These are phyloP conservation scores for Colletotrichum graminicola DNA, from an alignment of 2,329 filamentous ascomycete species.

Conservation along the genomic window DNA sequence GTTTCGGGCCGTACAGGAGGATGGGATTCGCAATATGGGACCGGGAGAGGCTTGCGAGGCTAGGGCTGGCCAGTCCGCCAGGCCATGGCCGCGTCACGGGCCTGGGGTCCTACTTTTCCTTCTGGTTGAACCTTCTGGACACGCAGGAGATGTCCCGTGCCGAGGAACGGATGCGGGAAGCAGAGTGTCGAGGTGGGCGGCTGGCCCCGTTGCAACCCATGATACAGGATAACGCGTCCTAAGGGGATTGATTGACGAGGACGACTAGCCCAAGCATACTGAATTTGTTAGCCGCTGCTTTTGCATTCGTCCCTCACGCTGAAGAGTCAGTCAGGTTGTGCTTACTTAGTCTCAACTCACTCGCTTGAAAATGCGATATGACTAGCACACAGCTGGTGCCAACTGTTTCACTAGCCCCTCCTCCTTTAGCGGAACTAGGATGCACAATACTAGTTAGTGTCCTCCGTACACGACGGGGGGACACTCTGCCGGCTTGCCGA, in stretches of 20 bases:
- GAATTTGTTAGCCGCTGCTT: not conserved
- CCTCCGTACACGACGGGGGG: not conserved
- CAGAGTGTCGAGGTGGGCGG: slow-evolving; percentile 22
- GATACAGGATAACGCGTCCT: slow-evolving; percentile 37
- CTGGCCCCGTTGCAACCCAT: slow-evolving; percentile 31
- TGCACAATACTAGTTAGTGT: not conserved
- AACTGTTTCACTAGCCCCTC: not conserved
- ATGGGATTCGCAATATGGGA: slow-evolving; percentile 38
- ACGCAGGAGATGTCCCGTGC: slow-evolving; percentile 10
- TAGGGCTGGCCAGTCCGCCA: slow-evolving; percentile 27
- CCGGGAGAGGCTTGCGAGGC: slow-evolving; percentile 17
- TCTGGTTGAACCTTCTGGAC: slow-evolving; percentile 20
- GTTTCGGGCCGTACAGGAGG: slow-evolving; percentile 26
- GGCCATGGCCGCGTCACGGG: slow-evolving; percentile 30
- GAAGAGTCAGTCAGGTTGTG: not conserved
- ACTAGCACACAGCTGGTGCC: not conserved
- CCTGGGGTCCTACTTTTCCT: slow-evolving; percentile 22
- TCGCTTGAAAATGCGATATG: not conserved
- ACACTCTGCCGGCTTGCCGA: not conserved
- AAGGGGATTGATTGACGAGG: not conserved
- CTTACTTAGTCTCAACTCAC: not conserved
- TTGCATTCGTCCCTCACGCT: not conserved
- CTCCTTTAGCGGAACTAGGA: not conserved
- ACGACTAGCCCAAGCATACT: not conserved
- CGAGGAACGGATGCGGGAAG: slow-evolving; percentile 26